Conservation (phyloP, 1,284 basidiomycete species). For the Trametes polyzona region DNA sequence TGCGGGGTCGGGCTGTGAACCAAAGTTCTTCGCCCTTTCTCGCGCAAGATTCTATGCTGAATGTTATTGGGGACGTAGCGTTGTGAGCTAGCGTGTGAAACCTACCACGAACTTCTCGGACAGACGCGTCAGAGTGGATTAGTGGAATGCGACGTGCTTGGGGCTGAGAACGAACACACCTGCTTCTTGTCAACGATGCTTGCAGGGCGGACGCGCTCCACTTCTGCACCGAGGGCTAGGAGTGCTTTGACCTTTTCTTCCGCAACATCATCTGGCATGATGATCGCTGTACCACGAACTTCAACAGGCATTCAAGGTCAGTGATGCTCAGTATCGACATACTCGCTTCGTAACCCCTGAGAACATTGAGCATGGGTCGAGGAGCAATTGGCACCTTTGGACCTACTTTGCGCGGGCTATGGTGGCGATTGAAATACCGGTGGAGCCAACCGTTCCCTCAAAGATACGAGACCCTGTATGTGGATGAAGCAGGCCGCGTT, state of each 20-base stretch:
- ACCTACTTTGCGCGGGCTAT: constrained; percentile 85
- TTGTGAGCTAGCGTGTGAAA: no score
- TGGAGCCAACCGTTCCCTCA: constrained; percentile 97
- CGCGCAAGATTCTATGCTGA: constrained; percentile 78
- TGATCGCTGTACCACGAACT: constrained; percentile 60
- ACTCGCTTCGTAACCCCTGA: constrained; percentile 81
- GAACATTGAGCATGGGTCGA: neutral
- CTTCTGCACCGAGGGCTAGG: constrained; percentile 83
- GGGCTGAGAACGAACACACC: constrained; percentile 52
- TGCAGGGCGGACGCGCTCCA: constrained; percentile 84
- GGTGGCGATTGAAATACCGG: constrained; percentile 95
- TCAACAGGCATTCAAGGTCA: neutral
- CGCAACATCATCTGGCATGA: constrained; percentile 94
- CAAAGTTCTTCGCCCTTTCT: constrained; percentile 75
- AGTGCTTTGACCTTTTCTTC: constrained; percentile 90
- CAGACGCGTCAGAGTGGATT: neutral
- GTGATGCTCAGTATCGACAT: constrained; percentile 35
- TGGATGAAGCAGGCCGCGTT: constrained; percentile 80
- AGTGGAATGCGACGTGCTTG: no score
- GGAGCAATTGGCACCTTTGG: neutral
- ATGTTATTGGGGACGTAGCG: neutral
- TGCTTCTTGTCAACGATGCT: constrained; percentile 96
- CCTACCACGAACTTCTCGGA: constrained; percentile 6
- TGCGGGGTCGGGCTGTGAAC: constrained; percentile 39
- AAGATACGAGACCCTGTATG: constrained; percentile 93